These are phyloP conservation scores for Annulohypoxylon truncatum DNA, from an alignment of 2,329 filamentous ascomycete species.

Conservation along the genomic window DNA sequence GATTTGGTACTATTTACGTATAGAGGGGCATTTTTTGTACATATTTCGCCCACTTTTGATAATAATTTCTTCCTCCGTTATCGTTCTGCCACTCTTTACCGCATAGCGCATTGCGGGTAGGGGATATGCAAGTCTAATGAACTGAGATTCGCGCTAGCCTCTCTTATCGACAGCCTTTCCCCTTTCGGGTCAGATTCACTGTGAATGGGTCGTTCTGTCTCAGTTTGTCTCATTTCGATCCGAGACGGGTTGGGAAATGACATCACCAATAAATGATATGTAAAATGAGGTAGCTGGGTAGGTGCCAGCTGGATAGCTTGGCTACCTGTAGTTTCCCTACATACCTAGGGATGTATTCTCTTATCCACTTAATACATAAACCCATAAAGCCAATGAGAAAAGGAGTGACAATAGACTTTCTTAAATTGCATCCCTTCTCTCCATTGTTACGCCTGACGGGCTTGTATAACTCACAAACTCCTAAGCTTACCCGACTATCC, in stretches of 20 bases:
- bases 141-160: constrained; percentile 25
- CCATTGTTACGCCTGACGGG: constrained; percentile 4
- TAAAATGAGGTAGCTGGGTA: constrained; percentile 27
- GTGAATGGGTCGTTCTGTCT: constrained; percentile 17
- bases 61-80: constrained; percentile 22
- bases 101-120: constrained; percentile 1
- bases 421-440: background rate
- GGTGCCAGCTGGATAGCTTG: constrained; percentile 7
- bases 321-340: background rate
- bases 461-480: background rate
- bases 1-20: too few relatives aligned
- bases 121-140: constrained; percentile 3
- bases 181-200: constrained; percentile 4
- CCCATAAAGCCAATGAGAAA: background rate
- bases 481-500: background rate
- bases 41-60: constrained; percentile 18
- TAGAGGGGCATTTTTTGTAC: constrained; percentile 35
- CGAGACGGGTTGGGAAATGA: constrained; percentile 29
- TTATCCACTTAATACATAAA: constrained; percentile 14
- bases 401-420: background rate
- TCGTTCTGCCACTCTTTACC: constrained; percentile 31
- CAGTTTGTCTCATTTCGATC: constrained; percentile 7
- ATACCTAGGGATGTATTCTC: too few relatives aligned
- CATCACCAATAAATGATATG: constrained; percentile 34
- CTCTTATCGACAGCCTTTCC: constrained; percentile 7